Evolutionary conservation across 352 stramenopile genomes (phyloP).

Genomic region (Halophytophthora batemanensis): DNA sequence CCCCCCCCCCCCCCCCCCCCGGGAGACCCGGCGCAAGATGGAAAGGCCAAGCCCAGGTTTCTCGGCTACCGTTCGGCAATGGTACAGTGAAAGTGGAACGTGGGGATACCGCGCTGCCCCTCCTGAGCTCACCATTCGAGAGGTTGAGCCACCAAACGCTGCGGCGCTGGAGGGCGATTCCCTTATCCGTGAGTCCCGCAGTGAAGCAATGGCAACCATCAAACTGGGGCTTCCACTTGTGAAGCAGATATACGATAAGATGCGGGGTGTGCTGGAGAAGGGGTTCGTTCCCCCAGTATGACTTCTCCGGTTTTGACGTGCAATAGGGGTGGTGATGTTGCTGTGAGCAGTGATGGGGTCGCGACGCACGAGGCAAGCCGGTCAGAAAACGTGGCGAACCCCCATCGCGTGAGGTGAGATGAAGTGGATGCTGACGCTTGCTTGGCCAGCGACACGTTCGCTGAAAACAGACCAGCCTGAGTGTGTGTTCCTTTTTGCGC

Average conservation of each 20-base stretch:
- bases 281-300: constrained; percentile 14
- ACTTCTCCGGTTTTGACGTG: constrained; percentile 11
- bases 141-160: background rate
- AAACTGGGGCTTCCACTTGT: constrained; percentile 2
- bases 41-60: constrained; percentile 8
- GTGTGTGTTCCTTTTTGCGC: too few relatives aligned
- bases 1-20: too few relatives aligned
- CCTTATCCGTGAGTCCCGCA: background rate
- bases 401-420: too few relatives aligned
- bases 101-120: background rate
- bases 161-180: background rate
- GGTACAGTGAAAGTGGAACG: constrained; percentile 9
- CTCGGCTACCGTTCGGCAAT: constrained; percentile 9
- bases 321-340: background rate
- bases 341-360: too few relatives aligned
- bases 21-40: constrained; percentile 11
- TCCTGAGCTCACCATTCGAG: background rate
- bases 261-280: background rate
- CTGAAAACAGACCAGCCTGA: too few relatives aligned
- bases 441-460: too few relatives aligned
- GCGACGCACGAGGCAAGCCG: too few relatives aligned
- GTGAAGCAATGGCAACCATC: background rate
- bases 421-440: too few relatives aligned
- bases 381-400: too few relatives aligned
- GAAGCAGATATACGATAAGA: constrained; percentile 2